These are phyloP conservation scores for Nitzschia putrida DNA, from an alignment of 108 stramenopile species.

Conservation along the genomic window DNA sequence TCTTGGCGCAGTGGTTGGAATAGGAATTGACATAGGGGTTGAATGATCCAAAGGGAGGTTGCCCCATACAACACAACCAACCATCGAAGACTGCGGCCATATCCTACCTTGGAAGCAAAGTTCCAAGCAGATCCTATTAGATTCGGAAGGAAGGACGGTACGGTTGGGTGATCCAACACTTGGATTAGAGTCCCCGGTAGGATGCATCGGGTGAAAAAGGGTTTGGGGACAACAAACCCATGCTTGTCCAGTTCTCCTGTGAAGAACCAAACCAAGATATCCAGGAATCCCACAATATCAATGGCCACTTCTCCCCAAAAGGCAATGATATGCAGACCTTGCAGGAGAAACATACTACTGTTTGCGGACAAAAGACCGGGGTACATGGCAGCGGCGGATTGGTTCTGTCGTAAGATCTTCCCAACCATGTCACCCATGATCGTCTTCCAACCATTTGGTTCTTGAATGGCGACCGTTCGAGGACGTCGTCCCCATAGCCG, in stretches of 20 bases:
- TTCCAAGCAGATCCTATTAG: slow-evolving; percentile 28
- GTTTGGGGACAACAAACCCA: slow-evolving; percentile 59
- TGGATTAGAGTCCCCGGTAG: slow-evolving; percentile 67
- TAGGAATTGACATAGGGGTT: slow-evolving; percentile 52
- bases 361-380: too few species aligned
- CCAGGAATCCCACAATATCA: slow-evolving; percentile 59
- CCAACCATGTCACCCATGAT: too few species aligned
- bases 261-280: slow-evolving; percentile 72
- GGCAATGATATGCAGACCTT: slow-evolving; percentile 5
- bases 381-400: too few species aligned
- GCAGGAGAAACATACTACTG: too few species aligned
- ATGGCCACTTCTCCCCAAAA: slow-evolving; percentile 48
- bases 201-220: slow-evolving; percentile 62
- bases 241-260: slow-evolving; percentile 68
- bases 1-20: slow-evolving; percentile 56
- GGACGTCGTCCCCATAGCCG: too few species aligned
- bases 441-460: too few species aligned
- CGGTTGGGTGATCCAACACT: slow-evolving; percentile 68
- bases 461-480: too few species aligned
- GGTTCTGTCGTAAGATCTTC: too few species aligned
- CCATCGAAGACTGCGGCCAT: slow-evolving; percentile 59
- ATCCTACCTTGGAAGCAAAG: slow-evolving; percentile 42
- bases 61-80: slow-evolving; percentile 51
- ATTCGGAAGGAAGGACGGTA: slow-evolving; percentile 52
- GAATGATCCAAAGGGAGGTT: slow-evolving; percentile 43